Percentiles rank a stretch among this genome's conserved stretches.
Evolutionary conservation across 2,329 filamentous ascomycete species (phyloP).

Genomic region (Claviceps monticola): DNA sequence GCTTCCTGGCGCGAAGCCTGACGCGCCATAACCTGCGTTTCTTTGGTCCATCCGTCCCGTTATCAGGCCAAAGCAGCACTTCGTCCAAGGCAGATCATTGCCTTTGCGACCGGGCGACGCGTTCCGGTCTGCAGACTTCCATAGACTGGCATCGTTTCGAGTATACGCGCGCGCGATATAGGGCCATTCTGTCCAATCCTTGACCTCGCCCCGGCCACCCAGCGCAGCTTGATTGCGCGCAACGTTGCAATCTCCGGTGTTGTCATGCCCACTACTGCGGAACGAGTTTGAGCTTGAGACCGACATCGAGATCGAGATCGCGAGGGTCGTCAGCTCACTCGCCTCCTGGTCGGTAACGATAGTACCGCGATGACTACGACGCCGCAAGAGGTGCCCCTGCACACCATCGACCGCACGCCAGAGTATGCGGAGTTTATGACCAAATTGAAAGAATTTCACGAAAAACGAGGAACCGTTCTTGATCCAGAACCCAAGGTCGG

Average conservation of each 20-base stretch:
- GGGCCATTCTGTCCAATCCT: not conserved
- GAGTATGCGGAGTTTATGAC: slow-evolving; percentile 72
- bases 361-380: slow-evolving; percentile 11
- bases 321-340: not conserved
- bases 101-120: slow-evolving; percentile 11
- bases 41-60: not conserved
- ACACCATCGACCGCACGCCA: slow-evolving; percentile 42
- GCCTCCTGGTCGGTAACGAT: not conserved
- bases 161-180: not conserved
- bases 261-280: not conserved
- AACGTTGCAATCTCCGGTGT: not conserved
- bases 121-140: not conserved
- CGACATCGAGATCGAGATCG: not conserved
- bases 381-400: slow-evolving; percentile 23
- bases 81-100: slow-evolving; percentile 7
- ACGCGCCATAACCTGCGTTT: slow-evolving; percentile 2
- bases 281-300: not conserved
- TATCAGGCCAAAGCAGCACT: slow-evolving; percentile 2
- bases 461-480: slow-evolving; percentile 63
- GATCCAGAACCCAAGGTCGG: slow-evolving; percentile 75
- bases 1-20: not conserved
- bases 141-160: not conserved
- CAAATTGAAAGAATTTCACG: slow-evolving; percentile 59
- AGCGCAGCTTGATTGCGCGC: not conserved
- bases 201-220: not conserved